Conservation (phyloP, 352 stramenopile genomes). For the Pythium apleroticum region DNA sequence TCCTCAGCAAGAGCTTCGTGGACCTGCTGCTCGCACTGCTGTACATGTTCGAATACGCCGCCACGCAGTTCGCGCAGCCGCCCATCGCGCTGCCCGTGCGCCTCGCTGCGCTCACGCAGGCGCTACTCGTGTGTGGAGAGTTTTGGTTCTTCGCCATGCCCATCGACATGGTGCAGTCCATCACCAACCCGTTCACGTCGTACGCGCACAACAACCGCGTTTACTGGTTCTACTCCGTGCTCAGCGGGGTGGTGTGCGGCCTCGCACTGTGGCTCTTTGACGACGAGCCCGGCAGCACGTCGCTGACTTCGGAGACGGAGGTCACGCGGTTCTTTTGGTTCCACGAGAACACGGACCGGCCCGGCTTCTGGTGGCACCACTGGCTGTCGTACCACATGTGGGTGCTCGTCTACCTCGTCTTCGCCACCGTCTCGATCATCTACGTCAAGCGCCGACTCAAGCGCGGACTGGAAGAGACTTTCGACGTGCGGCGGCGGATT, state of each 20-base stretch:
- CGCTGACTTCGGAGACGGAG: conserved; percentile 20
- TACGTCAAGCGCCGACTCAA: conserved; percentile 78
- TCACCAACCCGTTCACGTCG: conserved; percentile 89
- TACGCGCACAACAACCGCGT: conserved; percentile 81
- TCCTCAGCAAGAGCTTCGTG: conserved; percentile 87
- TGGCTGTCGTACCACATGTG: conserved; percentile 85
- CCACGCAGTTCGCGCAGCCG: conserved; percentile 55
- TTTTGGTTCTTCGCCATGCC: conserved; percentile 91
- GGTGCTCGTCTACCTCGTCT: conserved; percentile 76
- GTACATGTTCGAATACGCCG: conserved; percentile 76
- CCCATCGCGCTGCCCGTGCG: conserved; percentile 59
- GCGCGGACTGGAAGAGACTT: conserved; percentile 80
- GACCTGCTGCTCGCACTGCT: conserved; percentile 68
- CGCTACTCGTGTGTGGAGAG: conserved; percentile 78
- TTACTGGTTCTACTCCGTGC: conserved; percentile 83
- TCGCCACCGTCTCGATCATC: conserved; percentile 65
- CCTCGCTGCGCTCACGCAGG: conserved; percentile 68
- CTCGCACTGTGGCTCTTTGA: conserved; percentile 65
- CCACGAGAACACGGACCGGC: conserved; percentile 77
- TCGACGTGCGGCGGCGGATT: conserved; percentile 79
- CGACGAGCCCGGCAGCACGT: conserved; percentile 16
- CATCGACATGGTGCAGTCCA: conserved; percentile 87
- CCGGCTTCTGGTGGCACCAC: conserved; percentile 77
- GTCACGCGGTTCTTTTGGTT: conserved; percentile 77
- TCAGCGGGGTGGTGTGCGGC: conserved; percentile 69